These are phyloP conservation scores for Calocybe indica DNA, from an alignment of 768 basidiomycete genomes.

Conservation along the genomic window DNA sequence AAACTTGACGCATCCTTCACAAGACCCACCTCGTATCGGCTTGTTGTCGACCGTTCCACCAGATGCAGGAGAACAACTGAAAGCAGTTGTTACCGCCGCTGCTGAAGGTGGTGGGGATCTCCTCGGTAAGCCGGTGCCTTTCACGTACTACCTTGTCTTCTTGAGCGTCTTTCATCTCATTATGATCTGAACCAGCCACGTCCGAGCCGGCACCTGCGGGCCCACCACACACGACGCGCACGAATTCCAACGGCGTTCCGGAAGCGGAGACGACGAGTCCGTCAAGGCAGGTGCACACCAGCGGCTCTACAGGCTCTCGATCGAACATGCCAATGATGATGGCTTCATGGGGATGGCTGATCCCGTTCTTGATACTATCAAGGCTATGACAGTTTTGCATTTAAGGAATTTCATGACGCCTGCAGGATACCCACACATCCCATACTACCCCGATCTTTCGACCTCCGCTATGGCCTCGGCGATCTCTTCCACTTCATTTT, in stretches of 20 bases:
- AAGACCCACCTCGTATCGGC: constrained; percentile 64
- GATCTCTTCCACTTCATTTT: too few species aligned
- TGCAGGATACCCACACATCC: too few species aligned
- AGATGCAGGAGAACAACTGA: constrained; percentile 38
- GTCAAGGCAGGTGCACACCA: not conserved
- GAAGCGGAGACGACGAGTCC: constrained; percentile 9
- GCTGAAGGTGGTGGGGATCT: constrained; percentile 24
- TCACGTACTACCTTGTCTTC: not conserved
- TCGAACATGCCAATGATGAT: not conserved
- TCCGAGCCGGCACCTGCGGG: constrained; percentile 36
- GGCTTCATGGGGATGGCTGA: not conserved
- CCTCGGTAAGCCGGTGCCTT: constrained; percentile 20
- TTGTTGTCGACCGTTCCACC: constrained; percentile 64
- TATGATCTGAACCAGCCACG: constrained; percentile 22
- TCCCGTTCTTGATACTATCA: too few species aligned
- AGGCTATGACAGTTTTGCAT: too few species aligned
- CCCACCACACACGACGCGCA: constrained; percentile 14
- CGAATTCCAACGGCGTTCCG: constrained; percentile 18
- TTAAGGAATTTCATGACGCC: too few species aligned
- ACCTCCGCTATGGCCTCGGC: too few species aligned
- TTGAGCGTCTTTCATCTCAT: not conserved
- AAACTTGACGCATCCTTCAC: constrained; percentile 61
- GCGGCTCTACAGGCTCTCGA: not conserved
- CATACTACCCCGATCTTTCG: too few species aligned
- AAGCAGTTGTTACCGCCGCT: constrained; percentile 20